Evolutionary conservation across 2,329 filamentous ascomycete genomes (phyloP).

Genomic region (Basipetospora chlamydospora): DNA sequence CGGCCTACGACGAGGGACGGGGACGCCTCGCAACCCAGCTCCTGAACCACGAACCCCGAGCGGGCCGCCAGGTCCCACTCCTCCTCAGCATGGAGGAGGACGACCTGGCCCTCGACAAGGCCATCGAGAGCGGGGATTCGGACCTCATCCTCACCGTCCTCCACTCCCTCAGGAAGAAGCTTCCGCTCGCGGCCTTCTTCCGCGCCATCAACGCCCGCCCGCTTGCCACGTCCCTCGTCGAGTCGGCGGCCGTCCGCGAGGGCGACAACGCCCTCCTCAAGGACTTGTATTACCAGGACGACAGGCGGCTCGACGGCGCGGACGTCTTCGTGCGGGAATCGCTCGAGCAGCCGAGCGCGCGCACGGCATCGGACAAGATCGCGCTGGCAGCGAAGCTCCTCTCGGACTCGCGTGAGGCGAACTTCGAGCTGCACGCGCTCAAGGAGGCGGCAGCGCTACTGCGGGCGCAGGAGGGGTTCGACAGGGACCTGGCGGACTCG

Average conservation of each 20-base stretch:
- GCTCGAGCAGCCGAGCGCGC: slow-evolving; percentile 53
- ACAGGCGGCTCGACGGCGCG: slow-evolving; percentile 75
- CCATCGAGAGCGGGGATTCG: slow-evolving; percentile 87
- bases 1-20: slow-evolving; percentile 88
- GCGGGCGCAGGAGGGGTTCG: slow-evolving; percentile 73
- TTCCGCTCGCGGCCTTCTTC: slow-evolving; percentile 85
- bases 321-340: slow-evolving; percentile 79
- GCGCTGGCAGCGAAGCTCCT: slow-evolving; percentile 74
- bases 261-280: slow-evolving; percentile 72
- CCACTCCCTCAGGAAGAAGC: slow-evolving; percentile 74
- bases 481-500: slow-evolving; percentile 63
- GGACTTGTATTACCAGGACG: slow-evolving; percentile 94
- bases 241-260: slow-evolving; percentile 58
- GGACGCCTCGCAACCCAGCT: slow-evolving; percentile 79
- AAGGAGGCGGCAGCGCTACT: slow-evolving; percentile 70
- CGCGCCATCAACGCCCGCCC: slow-evolving; percentile 75
- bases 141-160: slow-evolving; percentile 87
- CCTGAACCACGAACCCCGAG: slow-evolving; percentile 83
- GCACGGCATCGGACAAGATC: slow-evolving; percentile 69
- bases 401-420: slow-evolving; percentile 65
- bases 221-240: slow-evolving; percentile 76
- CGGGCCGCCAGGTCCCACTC: slow-evolving; percentile 89
- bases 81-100: slow-evolving; percentile 93
- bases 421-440: slow-evolving; percentile 58
- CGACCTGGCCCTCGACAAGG: slow-evolving; percentile 87